Evolutionary conservation across 306 rosid genomes (phyloP), one percentile per base, ranked within the genome.

Genomic region (Gleditsia sinensis): DNA sequence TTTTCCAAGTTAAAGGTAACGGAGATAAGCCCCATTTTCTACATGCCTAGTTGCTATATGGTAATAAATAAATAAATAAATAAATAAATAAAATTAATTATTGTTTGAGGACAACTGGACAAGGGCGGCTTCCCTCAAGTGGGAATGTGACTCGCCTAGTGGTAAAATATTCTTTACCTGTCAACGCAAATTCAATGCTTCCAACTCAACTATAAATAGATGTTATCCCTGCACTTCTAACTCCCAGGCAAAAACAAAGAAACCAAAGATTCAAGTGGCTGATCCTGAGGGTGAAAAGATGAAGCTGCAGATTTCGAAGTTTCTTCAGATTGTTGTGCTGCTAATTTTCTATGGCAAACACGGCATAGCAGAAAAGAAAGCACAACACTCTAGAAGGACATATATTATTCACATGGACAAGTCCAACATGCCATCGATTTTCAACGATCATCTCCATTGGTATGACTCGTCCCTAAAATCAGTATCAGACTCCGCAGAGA

Each of bases 391-490:
- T 27, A 93, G 87, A 63, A 83, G 60, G 42, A 91, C 97, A 34
- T 94, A 88, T 71, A 82, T 94, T 74, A 64, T 94, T 74, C 98
- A 86, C 83, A 88, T 89, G 97, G 98, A 94, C 77, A 89, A 81
- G 75, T 63, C 88, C 72, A 75, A 54, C 80, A 94, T 89, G 97
- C 98, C 98, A 25, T 39, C 51, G 51, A 81, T 51, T 25, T 94
- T 88, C 80, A 61, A 55, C 5, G 84, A 88, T 69, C 97, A 89
- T 61, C 80, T 75, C 48, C 43, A 72, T 10, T 94, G 98, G 98
- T 94, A 81, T 7, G 92, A 82, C 14, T 69, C 98, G 12, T 91
- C 97, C 23, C 74, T 94, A 27, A 81, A 86, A 74, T 88, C 96
- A 14, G 94, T 86, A 28, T 89, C 98, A 16, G 75, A 77, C 19